These are phyloP conservation scores for Leptographium radiaticola DNA, from an alignment of 2,329 filamentous ascomycete genomes.

Conservation along the genomic window DNA sequence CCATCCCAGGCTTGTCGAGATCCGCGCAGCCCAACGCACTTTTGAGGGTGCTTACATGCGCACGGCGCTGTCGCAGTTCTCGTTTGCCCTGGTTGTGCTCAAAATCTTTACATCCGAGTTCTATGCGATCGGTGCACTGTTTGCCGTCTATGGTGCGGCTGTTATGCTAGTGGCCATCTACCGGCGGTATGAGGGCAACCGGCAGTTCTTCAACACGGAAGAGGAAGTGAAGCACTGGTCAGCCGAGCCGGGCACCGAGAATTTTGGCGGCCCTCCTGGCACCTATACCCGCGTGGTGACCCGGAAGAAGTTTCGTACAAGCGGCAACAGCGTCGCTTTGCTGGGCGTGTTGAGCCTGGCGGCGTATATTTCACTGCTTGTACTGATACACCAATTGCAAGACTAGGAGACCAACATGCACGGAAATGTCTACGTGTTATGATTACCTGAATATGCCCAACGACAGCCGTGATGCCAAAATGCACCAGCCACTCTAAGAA, in stretches of 20 bases:
- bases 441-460: no score
- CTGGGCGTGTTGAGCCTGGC: constrained; percentile 42
- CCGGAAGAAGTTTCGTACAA: constrained; percentile 48
- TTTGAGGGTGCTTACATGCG: constrained; percentile 96
- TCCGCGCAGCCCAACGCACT: constrained; percentile 86
- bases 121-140: constrained; percentile 91
- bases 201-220: constrained; percentile 70
- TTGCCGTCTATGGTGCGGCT: constrained; percentile 80
- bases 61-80: constrained; percentile 88
- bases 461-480: no score
- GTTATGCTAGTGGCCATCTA: constrained; percentile 75
- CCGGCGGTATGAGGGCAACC: constrained; percentile 80
- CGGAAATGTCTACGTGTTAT: no score
- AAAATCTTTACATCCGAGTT: constrained; percentile 97
- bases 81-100: constrained; percentile 83
- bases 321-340: constrained; percentile 47
- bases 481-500: no score
- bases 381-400: constrained; percentile 22
- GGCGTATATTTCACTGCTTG: constrained; percentile 43
- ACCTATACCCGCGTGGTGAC: constrained; percentile 20
- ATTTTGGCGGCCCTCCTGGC: constrained; percentile 3
- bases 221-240: constrained; percentile 20
- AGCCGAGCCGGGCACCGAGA: constrained; percentile 6
- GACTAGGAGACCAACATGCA: not conserved
- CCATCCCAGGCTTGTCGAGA: constrained; percentile 59